Conservation (phyloP, 306 rosid genomes). For the Styphnolobium japonicum region DNA sequence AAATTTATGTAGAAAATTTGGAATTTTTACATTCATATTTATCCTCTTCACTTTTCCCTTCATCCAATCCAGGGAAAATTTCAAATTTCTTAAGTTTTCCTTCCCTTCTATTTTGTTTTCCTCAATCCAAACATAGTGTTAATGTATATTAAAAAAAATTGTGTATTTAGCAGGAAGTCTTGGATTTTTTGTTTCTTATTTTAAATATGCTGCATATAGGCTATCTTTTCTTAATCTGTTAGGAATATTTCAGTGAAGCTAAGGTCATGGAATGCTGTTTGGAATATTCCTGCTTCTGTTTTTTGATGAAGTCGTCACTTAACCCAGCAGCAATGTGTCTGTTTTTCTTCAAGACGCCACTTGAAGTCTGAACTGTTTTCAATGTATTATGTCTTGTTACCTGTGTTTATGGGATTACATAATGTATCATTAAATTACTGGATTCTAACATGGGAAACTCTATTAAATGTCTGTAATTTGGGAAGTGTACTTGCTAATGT, state of each 20-base stretch:
- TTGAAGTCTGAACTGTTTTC: background rate
- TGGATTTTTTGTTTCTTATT: background rate
- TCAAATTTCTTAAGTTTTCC: background rate
- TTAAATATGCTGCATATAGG: background rate
- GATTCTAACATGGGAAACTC: background rate
- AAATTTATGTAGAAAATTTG: too few species aligned
- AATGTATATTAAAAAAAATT: background rate
- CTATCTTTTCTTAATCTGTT: background rate
- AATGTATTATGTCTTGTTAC: background rate
- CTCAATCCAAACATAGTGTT: background rate
- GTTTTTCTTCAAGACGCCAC: background rate
- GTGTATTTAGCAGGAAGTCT: background rate
- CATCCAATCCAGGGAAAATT: background rate
- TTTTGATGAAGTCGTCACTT: background rate
- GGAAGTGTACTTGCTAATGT: conserved; percentile 16
- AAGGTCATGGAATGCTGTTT: too few species aligned
- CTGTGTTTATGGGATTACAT: background rate
- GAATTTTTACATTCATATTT: too few species aligned
- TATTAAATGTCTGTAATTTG: background rate
- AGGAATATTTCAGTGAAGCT: background rate
- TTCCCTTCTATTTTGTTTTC: background rate
- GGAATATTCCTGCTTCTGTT: background rate
- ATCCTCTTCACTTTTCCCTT: background rate
- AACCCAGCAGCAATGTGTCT: background rate
- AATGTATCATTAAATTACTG: background rate